Percentiles rank a stretch among this genome's conserved stretches.
Conservation (phyloP, 1,139 yeast genomes). For the Diutina ranongensis region DNA sequence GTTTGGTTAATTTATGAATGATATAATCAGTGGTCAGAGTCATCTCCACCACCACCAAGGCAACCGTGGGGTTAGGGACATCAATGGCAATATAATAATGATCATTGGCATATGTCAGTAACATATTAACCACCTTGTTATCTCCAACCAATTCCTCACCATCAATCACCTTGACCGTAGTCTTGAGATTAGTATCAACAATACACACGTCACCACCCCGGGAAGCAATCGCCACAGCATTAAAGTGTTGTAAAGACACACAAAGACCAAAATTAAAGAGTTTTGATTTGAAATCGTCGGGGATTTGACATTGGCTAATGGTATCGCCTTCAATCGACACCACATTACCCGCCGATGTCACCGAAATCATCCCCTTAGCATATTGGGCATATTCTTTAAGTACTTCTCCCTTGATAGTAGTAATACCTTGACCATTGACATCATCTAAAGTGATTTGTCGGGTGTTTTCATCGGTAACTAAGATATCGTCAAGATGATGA, state of each 20-base stretch:
- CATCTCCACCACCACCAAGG: background rate
- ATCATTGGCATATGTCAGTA: background rate
- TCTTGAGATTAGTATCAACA: background rate
- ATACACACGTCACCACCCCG: background rate
- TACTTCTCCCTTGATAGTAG: background rate
- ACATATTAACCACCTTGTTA: constrained; percentile 2
- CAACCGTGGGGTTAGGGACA: background rate
- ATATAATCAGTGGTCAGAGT: background rate
- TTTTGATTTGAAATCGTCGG: background rate
- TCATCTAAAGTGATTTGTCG: constrained; percentile 17
- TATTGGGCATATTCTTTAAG: background rate
- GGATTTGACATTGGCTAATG: background rate
- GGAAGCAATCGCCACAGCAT: background rate
- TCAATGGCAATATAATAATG: background rate
- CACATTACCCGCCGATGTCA: background rate
- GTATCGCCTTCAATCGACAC: background rate
- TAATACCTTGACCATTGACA: background rate
- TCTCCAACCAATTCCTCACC: background rate
- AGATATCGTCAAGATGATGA: constrained; percentile 32
- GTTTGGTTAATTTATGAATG: background rate
- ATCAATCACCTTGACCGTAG: background rate
- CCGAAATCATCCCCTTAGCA: background rate
- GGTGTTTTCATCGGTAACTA: constrained; percentile 9
- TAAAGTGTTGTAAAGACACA: background rate
- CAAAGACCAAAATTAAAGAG: background rate